phyloP scores from a whole-genome alignment of 1,139 yeast species.

The Suhomyces panamericanus region DNA sequence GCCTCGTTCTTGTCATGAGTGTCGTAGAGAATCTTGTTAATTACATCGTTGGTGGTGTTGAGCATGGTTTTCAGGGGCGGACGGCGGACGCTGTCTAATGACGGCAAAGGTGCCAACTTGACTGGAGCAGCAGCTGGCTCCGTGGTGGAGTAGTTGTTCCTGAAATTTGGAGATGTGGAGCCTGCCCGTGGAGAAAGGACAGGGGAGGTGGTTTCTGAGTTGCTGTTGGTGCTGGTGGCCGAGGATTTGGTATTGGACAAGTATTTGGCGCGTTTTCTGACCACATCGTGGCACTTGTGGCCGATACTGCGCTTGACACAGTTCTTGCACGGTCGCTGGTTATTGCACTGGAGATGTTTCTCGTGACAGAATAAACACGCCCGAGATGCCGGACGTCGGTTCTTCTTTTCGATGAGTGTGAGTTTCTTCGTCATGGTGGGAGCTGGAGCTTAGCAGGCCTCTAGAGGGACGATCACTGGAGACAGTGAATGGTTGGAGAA shows the following conservation, averaged over 20 bases:
- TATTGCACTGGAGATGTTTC: constrained; percentile 67
- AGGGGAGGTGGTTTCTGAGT: constrained; percentile 4
- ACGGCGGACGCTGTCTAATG: constrained; percentile 3
- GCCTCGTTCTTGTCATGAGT: constrained; percentile 19
- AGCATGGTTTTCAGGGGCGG: constrained; percentile 23
- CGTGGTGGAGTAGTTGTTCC: background rate
- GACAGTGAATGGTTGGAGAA: background rate
- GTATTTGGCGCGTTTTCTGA: constrained; percentile 55
- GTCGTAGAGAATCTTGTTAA: constrained; percentile 26
- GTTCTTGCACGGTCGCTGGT: constrained; percentile 66
- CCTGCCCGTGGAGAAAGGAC: constrained; percentile 1
- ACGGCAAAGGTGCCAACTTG: background rate
- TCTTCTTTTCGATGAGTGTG: constrained; percentile 50
- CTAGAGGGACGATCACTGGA: too few species aligned
- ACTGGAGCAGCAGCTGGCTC: background rate
- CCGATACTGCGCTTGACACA: constrained; percentile 63
- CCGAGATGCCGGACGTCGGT: constrained; percentile 60
- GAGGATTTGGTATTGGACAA: constrained; percentile 16
- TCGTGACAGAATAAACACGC: constrained; percentile 73
- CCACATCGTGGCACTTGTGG: constrained; percentile 57
- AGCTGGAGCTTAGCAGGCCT: too few species aligned
- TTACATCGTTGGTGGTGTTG: constrained; percentile 43
- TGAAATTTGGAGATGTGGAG: constrained; percentile 1
- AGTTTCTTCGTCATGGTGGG: constrained; percentile 59
- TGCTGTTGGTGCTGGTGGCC: constrained; percentile 5